phyloP scores from a whole-genome alignment of 75 land plant species.

The Pinus albicaulis region DNA sequence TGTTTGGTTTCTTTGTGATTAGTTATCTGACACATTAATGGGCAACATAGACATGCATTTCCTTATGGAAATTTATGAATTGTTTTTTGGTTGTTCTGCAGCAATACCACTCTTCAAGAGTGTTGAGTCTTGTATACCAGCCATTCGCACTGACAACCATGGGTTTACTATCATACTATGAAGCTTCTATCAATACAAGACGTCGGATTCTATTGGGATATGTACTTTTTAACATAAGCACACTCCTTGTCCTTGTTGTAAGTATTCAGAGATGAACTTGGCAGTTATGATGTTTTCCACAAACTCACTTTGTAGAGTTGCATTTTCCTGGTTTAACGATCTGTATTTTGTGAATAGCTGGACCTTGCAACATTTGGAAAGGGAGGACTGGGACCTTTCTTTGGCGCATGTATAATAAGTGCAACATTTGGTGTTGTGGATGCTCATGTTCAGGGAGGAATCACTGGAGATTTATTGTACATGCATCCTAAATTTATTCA shows the following conservation, averaged over 20 bases:
- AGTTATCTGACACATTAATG: neutral
- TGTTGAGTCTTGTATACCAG: slow-evolving; percentile 90
- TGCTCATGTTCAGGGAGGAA: slow-evolving; percentile 93
- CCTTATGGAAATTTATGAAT: neutral
- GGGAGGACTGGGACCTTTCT: slow-evolving; percentile 64
- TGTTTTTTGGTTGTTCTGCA: slow-evolving; percentile 12
- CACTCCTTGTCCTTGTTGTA: slow-evolving; percentile 62
- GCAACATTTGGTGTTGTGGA: slow-evolving; percentile 88
- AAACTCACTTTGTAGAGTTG: too few relatives aligned
- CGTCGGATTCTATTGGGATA: slow-evolving; percentile 65
- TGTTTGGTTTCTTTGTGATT: too few relatives aligned
- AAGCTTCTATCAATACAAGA: slow-evolving; percentile 76
- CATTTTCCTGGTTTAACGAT: neutral
- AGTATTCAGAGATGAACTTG: neutral
- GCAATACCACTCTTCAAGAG: slow-evolving; percentile 88
- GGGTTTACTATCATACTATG: slow-evolving; percentile 58
- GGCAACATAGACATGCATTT: neutral
- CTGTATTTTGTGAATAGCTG: slow-evolving; percentile 38
- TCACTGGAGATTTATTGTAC: slow-evolving; percentile 89
- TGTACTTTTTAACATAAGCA: slow-evolving; percentile 60
- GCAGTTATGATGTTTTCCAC: neutral
- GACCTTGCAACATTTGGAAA: slow-evolving; percentile 75
- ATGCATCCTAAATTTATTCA: slow-evolving; percentile 90
- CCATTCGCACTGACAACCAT: slow-evolving; percentile 80
- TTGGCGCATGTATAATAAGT: slow-evolving; percentile 67